phyloP scores from a whole-genome alignment of 2,329 filamentous ascomycete species.

The Erysiphe pulchra region DNA sequence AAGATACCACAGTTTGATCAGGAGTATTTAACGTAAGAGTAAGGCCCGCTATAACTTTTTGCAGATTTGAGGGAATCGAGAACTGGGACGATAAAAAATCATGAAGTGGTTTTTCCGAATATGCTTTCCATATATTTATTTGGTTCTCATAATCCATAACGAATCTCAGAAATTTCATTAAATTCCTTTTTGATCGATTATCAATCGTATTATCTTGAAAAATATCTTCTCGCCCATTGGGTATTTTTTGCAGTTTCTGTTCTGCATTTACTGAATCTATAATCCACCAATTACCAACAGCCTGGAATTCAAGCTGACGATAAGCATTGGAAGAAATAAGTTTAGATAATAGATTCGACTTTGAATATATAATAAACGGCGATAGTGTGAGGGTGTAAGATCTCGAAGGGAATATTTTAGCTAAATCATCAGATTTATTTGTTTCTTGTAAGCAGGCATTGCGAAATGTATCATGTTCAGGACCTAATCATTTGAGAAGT shows the following conservation, averaged over 20 bases:
- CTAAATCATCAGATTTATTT: slow-evolving; percentile 14
- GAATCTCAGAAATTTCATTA: slow-evolving; percentile 91
- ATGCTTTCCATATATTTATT: slow-evolving; percentile 28
- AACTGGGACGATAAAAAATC: slow-evolving; percentile 35
- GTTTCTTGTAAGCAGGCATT: slow-evolving; percentile 11
- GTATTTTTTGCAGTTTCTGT: slow-evolving; percentile 38
- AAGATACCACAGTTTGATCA: slow-evolving; percentile 27
- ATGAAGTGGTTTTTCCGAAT: slow-evolving; percentile 27
- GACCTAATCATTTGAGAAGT: neutral
- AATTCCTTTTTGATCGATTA: slow-evolving; percentile 51
- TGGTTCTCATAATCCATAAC: slow-evolving; percentile 46
- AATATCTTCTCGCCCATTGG: slow-evolving; percentile 75
- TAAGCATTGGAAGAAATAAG: slow-evolving; percentile 80
- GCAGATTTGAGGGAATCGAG: slow-evolving; percentile 40
- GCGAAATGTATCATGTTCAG: slow-evolving; percentile 5
- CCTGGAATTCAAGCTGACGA: slow-evolving; percentile 75
- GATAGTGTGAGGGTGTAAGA: slow-evolving; percentile 65
- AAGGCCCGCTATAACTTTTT: slow-evolving; percentile 39
- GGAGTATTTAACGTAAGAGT: slow-evolving; percentile 40
- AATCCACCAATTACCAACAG: slow-evolving; percentile 82
- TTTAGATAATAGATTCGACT: slow-evolving; percentile 48
- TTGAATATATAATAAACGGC: slow-evolving; percentile 66
- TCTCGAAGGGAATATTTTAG: slow-evolving; percentile 34
- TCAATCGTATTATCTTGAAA: slow-evolving; percentile 57
- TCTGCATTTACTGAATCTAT: slow-evolving; percentile 15